Evolutionary conservation across 306 rosid genomes (phyloP).

Genomic region (Begonia fuchsioides): DNA sequence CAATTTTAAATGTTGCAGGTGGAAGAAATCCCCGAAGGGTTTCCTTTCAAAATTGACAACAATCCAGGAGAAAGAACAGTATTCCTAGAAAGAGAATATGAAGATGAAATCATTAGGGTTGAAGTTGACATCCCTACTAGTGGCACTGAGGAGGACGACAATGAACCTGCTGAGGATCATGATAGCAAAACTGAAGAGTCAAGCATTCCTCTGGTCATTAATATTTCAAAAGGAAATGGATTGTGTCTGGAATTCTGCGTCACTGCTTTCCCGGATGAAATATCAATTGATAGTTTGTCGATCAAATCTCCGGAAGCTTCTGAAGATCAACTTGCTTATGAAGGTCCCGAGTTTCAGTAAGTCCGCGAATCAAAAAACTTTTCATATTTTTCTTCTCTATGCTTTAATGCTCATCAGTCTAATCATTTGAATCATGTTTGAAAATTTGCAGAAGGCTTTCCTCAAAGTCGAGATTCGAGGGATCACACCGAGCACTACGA

Average conservation of each 20-base stretch:
- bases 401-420: too few relatives aligned
- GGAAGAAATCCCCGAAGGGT: conserved; percentile 20
- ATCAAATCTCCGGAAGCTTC: conserved; percentile 34
- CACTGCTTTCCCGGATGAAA: conserved; percentile 54
- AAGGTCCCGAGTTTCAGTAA: conserved; percentile 83
- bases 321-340: conserved; percentile 46
- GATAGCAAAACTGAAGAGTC: conserved; percentile 20
- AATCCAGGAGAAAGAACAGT: conserved; percentile 64
- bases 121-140: conserved; percentile 55
- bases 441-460: conserved; percentile 67
- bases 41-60: conserved; percentile 73
- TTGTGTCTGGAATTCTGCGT: conserved; percentile 55
- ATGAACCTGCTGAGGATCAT: conserved; percentile 4
- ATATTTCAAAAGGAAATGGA: conserved; percentile 40
- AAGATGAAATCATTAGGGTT: conserved; percentile 53
- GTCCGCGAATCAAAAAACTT: conserved; percentile 6
- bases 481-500: conserved; percentile 36
- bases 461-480: conserved; percentile 62
- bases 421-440: conserved; percentile 6
- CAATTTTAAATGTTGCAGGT: conserved; percentile 21
- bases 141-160: conserved; percentile 17
- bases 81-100: conserved; percentile 39
- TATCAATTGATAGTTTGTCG: conserved; percentile 59
- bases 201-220: conserved; percentile 66
- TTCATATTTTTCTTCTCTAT: not conserved